Evolutionary conservation across 148 eudicot genomes (phyloP).

Genomic region (Suaeda aralocaspica): DNA sequence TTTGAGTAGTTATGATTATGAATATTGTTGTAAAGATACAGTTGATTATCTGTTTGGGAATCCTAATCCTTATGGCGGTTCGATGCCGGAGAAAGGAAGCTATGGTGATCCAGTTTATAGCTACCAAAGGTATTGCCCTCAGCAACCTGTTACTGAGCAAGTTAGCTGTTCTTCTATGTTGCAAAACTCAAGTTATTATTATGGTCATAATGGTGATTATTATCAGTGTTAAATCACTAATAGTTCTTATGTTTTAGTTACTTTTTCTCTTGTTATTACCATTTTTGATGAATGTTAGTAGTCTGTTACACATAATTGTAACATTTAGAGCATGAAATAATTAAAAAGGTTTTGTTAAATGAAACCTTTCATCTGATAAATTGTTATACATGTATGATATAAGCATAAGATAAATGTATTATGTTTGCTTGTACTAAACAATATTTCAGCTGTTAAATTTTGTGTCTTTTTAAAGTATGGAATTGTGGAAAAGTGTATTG

Average conservation of each 20-base stretch:
- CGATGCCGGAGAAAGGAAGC: constrained; percentile 26
- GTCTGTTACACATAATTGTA: neutral
- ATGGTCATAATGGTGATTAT: constrained; percentile 5
- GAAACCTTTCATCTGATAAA: too few species aligned
- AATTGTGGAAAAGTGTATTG: too few species aligned
- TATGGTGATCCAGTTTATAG: constrained; percentile 29
- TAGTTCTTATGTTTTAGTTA: neutral
- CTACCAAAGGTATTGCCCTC: constrained; percentile 30
- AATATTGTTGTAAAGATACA: constrained; percentile 43
- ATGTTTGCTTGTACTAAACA: too few species aligned
- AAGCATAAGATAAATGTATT: too few species aligned
- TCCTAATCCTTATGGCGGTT: constrained; percentile 36
- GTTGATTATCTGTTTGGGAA: constrained; percentile 75
- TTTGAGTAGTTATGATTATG: constrained; percentile 24
- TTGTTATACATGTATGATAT: too few species aligned
- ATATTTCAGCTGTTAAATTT: too few species aligned
- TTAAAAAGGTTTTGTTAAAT: too few species aligned
- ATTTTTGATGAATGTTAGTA: neutral
- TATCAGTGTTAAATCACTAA: neutral
- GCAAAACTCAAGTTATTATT: constrained; percentile 11
- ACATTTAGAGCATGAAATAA: neutral
- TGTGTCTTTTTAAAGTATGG: too few species aligned
- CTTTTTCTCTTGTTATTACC: too few species aligned
- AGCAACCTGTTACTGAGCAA: constrained; percentile 11
- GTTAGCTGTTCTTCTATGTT: constrained; percentile 15